These are phyloP conservation scores for Trichoderma sp. DNA, from an alignment of 2,329 filamentous ascomycete species.

Conservation along the genomic window DNA sequence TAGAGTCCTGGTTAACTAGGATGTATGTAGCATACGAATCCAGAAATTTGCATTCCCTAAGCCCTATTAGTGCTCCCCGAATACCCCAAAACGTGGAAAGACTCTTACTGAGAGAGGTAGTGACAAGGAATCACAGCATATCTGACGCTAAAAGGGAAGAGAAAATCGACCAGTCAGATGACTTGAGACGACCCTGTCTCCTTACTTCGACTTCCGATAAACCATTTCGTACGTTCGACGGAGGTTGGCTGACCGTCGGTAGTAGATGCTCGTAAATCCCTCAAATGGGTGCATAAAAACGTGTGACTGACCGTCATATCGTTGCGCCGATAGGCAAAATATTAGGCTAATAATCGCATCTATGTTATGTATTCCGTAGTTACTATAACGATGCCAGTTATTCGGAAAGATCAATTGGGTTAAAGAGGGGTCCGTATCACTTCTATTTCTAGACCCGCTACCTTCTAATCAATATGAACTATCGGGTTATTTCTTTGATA, in stretches of 20 bases:
- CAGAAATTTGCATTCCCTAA: not conserved
- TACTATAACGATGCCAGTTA: not conserved
- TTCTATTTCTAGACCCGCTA: not conserved
- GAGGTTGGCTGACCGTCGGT: not conserved
- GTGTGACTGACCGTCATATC: not conserved
- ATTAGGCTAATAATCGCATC: not conserved
- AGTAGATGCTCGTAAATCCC: not conserved
- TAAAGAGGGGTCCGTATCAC: not conserved
- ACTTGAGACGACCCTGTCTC: not conserved
- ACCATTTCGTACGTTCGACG: not conserved
- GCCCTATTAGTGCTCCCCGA: not conserved
- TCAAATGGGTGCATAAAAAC: not conserved
- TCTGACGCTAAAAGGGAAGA: not conserved
- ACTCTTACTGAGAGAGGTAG: not conserved
- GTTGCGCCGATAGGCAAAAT: not conserved
- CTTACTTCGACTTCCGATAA: not conserved
- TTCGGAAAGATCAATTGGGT: not conserved
- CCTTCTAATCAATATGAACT: not conserved
- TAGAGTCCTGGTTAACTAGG: not conserved
- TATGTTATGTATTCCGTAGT: not conserved
- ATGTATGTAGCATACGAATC: not conserved
- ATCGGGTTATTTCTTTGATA: not conserved
- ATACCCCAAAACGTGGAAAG: not conserved
- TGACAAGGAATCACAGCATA: not conserved
- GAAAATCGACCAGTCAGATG: not conserved